A percentile compares a stretch with the other conserved stretches of the same genome.
phyloP scores from a whole-genome alignment of 208 protist species.

The Porcisia hertigi region DNA sequence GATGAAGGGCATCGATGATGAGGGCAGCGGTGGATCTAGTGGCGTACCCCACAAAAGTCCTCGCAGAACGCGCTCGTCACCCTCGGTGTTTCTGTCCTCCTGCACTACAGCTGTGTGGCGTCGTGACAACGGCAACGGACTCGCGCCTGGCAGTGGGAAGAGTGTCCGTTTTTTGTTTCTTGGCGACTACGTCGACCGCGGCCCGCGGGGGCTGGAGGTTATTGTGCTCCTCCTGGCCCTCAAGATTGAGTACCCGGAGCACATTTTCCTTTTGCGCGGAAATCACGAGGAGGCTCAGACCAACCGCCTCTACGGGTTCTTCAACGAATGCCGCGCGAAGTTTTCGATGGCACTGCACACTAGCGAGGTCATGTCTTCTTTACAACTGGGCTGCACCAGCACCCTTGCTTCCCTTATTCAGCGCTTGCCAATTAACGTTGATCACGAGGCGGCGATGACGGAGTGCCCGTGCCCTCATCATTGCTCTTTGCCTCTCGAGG shows the following conservation, averaged over 20 bases:
- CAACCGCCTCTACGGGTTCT: slow-evolving; percentile 86
- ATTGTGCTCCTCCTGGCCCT: slow-evolving; percentile 82
- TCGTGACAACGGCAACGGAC: slow-evolving; percentile 12
- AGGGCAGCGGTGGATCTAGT: neutral
- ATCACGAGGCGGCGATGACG: neutral
- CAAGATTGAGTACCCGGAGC: slow-evolving; percentile 85
- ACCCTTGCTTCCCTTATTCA: slow-evolving; percentile 12
- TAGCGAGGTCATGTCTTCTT: neutral
- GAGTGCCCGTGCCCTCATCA: neutral
- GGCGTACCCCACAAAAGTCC: neutral
- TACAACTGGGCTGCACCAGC: neutral
- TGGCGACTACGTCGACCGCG: slow-evolving; percentile 97
- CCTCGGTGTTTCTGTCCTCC: neutral
- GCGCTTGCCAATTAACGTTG: neutral
- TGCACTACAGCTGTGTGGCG: neutral
- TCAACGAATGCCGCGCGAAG: slow-evolving; percentile 76
- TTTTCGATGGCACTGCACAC: slow-evolving; percentile 27
- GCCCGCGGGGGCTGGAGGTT: slow-evolving; percentile 80
- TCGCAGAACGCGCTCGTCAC: neutral
- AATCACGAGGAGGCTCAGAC: slow-evolving; percentile 92
- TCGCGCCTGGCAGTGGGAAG: slow-evolving; percentile 9
- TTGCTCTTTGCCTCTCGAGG: neutral
- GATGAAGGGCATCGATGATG: neutral
- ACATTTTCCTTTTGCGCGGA: slow-evolving; percentile 87
- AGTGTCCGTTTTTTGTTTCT: slow-evolving; percentile 94